Evolutionary conservation across 495 filamentous ascomycete genomes (phyloP), one percentile per base, ranked within the genome.

Genomic region (Podospora sp.): DNA sequence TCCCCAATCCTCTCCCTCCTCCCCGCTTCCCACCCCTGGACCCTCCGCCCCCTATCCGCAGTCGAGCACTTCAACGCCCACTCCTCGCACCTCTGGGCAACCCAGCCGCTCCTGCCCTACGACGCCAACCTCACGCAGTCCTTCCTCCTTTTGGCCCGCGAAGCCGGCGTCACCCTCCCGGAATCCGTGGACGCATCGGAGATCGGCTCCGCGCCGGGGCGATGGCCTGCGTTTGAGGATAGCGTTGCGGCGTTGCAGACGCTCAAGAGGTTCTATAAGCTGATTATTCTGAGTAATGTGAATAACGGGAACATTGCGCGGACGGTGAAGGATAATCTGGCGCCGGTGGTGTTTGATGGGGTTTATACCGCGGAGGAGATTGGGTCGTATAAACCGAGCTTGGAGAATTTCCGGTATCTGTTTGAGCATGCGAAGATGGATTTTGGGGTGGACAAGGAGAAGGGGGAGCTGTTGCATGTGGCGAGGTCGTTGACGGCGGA

Each of bases 351-450:
- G 4, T 94, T 94, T 65, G 90, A 92, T 70, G 83, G 83, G 16
- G 80, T 92, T 22, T 87, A 89, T 75, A 93, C 91, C 18, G 92
- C 92, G 9, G 82, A 93, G 79, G 85, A 89, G 51, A 86, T 94
- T 36, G 90, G 92, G 11, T 81, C 78, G 8, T 95, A 94, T 74
- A 95, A 94, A 80, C 92, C 92, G 0, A 80, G 83, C 65, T 71
- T 79, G 36, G 65, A 67, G 35, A 93, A 92, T 69, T 96, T 94
- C 69, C 75, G 82, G 61, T 91, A 90, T 65, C 74, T 93, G 76
- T 78, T 92, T 24, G 60, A 66, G 16, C 79, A 84, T 11, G 82
- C 86, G 20, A 75, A 84, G 72, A 66, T 70, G n/a, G 82, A 85
- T 8, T 85, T 91, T 66, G 88, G 84, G 0, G 70, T 79, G n/a